Conservation (phyloP, 2,329 filamentous ascomycete genomes). For the Teratosphaeria gauchensis region DNA sequence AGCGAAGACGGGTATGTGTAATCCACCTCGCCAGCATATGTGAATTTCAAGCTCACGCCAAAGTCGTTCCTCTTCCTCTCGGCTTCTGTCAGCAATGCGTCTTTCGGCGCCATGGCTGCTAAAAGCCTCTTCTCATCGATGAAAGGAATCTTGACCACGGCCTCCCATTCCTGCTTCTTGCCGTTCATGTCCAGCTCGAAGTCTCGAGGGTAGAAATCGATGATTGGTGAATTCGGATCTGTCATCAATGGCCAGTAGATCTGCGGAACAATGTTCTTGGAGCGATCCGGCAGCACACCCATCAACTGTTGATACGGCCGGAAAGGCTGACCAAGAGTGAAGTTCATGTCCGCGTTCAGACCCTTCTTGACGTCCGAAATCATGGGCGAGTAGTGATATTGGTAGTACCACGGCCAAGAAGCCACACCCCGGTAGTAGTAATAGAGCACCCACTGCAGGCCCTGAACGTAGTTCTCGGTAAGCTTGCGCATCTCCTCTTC, state of each 20-base stretch:
- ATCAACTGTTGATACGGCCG: conserved; percentile 92
- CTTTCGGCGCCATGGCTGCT: conserved; percentile 74
- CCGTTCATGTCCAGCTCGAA: conserved; percentile 99
- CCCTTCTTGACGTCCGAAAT: conserved; percentile 92
- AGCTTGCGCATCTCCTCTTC: conserved; percentile 72
- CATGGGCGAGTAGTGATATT: conserved; percentile 94
- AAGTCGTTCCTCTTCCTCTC: conserved; percentile 82
- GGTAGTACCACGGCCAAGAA: conserved; percentile 98
- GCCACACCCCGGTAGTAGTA: conserved; percentile 97
- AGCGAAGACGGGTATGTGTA: conserved; percentile 83
- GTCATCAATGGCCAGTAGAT: conserved; percentile 93
- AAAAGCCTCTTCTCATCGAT: conserved; percentile 87
- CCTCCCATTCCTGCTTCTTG: conserved; percentile 99
- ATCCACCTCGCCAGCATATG: conserved; percentile 65
- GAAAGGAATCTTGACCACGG: conserved; percentile 97
- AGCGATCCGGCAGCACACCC: conserved; percentile 94
- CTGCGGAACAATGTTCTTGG: conserved; percentile 85
- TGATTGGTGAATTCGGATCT: conserved; percentile 77
- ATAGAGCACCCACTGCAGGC: conserved; percentile 92
- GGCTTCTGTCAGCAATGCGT: conserved; percentile 63
- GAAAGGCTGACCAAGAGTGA: conserved; percentile 91
- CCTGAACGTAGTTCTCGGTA: conserved; percentile 94
- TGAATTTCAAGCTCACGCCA: conserved; percentile 87
- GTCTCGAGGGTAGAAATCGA: conserved; percentile 95
- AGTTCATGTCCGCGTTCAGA: conserved; percentile 76